Conservation (phyloP, 108 stramenopile genomes). For the Licmophora abbreviata region DNA sequence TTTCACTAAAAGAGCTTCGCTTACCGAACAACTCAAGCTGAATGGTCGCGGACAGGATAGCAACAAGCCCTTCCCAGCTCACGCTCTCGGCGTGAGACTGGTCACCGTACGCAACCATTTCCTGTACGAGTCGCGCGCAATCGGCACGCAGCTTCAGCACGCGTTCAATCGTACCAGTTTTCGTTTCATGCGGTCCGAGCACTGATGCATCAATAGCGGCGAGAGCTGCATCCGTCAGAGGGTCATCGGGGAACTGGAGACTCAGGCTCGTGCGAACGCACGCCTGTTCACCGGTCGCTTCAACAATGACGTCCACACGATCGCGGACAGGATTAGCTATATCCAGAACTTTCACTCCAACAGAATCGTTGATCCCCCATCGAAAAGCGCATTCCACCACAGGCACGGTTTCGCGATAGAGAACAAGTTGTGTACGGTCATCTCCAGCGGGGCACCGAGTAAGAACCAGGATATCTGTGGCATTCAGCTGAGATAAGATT, state of each 20-base stretch:
- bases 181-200: not conserved
- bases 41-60: constrained; percentile 29
- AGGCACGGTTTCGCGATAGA: constrained; percentile 33
- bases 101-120: too few species aligned
- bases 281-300: not conserved
- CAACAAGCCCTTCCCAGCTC: constrained; percentile 30
- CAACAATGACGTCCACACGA: constrained; percentile 32
- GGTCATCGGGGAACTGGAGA: constrained; percentile 18
- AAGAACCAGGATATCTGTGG: constrained; percentile 49
- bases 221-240: constrained; percentile 35
- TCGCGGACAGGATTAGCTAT: constrained; percentile 37
- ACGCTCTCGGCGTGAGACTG: constrained; percentile 11
- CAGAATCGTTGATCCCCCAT: constrained; percentile 5
- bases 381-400: constrained; percentile 37
- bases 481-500: constrained; percentile 10
- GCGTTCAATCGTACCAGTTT: not conserved
- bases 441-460: constrained; percentile 1
- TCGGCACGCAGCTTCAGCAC: constrained; percentile 48
- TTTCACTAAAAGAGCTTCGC: not conserved
- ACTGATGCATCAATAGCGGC: constrained; percentile 25
- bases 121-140: constrained; percentile 34
- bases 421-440: constrained; percentile 11
- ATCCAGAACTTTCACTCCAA: constrained; percentile 5
- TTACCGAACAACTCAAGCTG: constrained; percentile 20
- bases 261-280: constrained; percentile 17